Base-by-base conservation (phyloP, 768 basidiomycete genomes). In the Pleurotus eryngii region DNA sequence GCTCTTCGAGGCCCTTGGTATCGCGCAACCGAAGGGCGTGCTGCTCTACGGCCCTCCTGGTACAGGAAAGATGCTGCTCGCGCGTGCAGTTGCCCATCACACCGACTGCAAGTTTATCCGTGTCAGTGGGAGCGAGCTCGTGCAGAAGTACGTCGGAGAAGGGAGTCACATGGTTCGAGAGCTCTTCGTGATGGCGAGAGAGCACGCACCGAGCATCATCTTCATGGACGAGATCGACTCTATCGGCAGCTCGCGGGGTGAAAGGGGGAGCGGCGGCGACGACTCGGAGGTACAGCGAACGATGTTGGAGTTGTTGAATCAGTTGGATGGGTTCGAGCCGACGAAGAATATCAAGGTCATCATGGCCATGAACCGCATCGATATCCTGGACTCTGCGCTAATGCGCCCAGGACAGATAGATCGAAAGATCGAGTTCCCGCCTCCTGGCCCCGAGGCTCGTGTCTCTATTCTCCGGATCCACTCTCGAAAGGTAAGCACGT, bases 161-260 rank as follows among this genome's bases (percentile, higher is more conserved):
- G 95, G 95, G n/a, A 90, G 87, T 60, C 77, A 95, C 59, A 97
- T 97, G 95, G 95, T 98, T 37, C 83, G 96, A 51, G 95, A 98
- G 75, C 73, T 98, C 57, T 98, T 98, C 78, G 94, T 97, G 59
- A 98, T 97, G 96, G 96, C 96, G 2, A 75, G 95, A 60, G 96
- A 98, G 70, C 94, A 97, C 66, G 96, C 96, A 35, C 96, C 96
- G 35, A 91, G 90, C 71, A 97, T 98, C 74, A 98, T 98, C 69
- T 98, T 98, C 79, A 97, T 98, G 95, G 96, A 98, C 70, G 96
- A 98, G 74, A 98, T 98, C 61, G 96, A 98, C 74, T 94, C 91
- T 17, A 98, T 98, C 67, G 96, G 96, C 55, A 90, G 88, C 61
- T 93, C 92, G 61, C 75, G 95, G 68, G 93, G 95, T 9, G 92